These are phyloP conservation scores for Chamaenerion angustifolium DNA, from an alignment of 345 rosid genomes.

Conservation along the genomic window DNA sequence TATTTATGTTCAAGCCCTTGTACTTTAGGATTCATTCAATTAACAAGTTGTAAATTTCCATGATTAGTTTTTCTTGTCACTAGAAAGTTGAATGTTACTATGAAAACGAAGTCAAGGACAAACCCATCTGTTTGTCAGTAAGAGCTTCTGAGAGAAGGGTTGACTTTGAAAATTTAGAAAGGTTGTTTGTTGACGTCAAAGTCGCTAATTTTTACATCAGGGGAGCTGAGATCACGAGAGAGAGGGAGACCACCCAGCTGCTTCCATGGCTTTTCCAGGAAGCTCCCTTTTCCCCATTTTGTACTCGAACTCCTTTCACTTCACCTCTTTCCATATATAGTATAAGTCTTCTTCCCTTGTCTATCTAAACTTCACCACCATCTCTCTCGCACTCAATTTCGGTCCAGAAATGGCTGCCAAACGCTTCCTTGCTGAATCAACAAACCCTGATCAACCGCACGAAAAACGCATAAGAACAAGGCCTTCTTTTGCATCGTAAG, in stretches of 20 bases:
- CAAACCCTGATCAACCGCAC: slow-evolving; percentile 25
- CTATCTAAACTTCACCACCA: neutral
- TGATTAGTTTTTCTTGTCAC: no score
- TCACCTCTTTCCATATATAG: neutral
- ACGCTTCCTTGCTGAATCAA: slow-evolving; percentile 29
- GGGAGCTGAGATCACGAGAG: no score
- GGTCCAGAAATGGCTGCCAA: slow-evolving; percentile 45
- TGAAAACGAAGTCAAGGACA: neutral
- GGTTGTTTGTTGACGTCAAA: no score
- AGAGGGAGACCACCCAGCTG: slow-evolving; percentile 5
- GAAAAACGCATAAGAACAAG: slow-evolving; percentile 39
- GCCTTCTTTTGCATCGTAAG: slow-evolving; percentile 74
- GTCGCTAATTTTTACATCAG: no score
- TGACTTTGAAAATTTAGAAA: no score
- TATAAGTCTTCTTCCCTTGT: neutral
- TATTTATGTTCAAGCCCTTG: no score
- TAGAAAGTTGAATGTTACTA: no score
- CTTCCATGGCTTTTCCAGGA: slow-evolving; percentile 31
- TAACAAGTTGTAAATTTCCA: no score
- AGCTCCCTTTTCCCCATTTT: slow-evolving; percentile 12
- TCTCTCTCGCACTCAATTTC: neutral
- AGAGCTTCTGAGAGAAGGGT: no score
- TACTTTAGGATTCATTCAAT: no score
- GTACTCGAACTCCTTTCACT: neutral
- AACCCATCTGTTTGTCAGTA: no score